phyloP scores from a whole-genome alignment of 177 flowering plant genomes.

The Telopea speciosissima region DNA sequence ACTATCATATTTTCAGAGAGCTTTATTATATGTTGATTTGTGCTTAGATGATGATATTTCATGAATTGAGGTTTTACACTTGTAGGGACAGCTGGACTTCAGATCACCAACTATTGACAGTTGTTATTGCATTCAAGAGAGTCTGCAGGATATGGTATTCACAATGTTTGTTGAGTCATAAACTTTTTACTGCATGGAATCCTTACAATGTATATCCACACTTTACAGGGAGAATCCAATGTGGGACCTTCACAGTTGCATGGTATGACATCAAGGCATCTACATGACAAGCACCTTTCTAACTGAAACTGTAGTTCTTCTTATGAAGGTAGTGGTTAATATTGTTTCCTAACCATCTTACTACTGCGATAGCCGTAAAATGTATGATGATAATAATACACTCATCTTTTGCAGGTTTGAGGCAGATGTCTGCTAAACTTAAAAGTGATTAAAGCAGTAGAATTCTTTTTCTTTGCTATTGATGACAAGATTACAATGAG shows the following conservation, averaged over 20 bases:
- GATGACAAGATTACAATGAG: not conserved
- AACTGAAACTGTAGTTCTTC: not conserved
- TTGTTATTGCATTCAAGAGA: not conserved
- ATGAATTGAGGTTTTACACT: not conserved
- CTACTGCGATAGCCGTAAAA: not conserved
- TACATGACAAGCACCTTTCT: not conserved
- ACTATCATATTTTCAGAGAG: not conserved
- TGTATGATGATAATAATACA: not conserved
- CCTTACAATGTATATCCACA: not conserved
- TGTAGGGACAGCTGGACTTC: not conserved
- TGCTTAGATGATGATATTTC: not conserved
- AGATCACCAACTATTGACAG: not conserved
- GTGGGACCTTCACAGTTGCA: not conserved
- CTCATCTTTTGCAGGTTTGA: not conserved
- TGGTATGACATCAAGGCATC: not conserved
- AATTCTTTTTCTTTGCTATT: no score
- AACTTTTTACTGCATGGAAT: not conserved
- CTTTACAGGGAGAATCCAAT: not conserved
- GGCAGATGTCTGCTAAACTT: not conserved
- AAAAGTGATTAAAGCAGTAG: no score
- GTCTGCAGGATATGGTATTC: not conserved
- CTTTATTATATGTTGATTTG: not conserved
- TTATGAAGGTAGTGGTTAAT: not conserved
- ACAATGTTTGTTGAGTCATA: not conserved
- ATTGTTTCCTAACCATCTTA: not conserved